These are phyloP conservation scores for Acmispon strigosus DNA, from an alignment of 306 rosid genomes.

Conservation along the genomic window DNA sequence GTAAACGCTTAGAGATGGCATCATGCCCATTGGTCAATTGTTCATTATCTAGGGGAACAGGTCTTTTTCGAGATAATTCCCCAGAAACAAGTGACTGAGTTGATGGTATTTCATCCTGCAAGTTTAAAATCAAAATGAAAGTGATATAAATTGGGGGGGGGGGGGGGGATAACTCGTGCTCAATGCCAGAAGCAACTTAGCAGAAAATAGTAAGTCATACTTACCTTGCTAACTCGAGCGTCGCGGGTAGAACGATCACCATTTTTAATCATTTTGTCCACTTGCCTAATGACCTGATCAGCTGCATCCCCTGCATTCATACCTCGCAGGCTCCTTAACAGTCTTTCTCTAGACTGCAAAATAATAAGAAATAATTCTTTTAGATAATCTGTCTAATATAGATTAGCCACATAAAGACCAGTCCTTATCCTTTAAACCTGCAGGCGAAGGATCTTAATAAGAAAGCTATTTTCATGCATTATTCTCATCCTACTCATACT, in stretches of 20 bases:
- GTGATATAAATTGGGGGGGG: not conserved
- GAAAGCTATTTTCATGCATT: not conserved
- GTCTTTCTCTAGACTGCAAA: slow-evolving; percentile 82
- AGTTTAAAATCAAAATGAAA: slow-evolving; percentile 15
- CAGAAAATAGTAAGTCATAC: not conserved
- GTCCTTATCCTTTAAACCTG: not conserved
- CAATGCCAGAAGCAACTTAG: slow-evolving; percentile 3
- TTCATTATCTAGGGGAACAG: slow-evolving; percentile 55
- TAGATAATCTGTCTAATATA: not conserved
- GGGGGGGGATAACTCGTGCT: not conserved
- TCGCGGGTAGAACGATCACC: slow-evolving; percentile 78
- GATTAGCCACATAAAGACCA: slow-evolving; percentile 1
- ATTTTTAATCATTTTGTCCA: slow-evolving; percentile 74
- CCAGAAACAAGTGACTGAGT: slow-evolving; percentile 52
- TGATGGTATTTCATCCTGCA: slow-evolving; percentile 68
- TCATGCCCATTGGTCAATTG: slow-evolving; percentile 67
- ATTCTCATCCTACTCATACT: not conserved
- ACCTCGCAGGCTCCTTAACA: slow-evolving; percentile 72
- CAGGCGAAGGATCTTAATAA: not conserved
- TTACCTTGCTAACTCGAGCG: slow-evolving; percentile 67
- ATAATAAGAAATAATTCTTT: slow-evolving; percentile 13
- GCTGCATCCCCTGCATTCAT: slow-evolving; percentile 96
- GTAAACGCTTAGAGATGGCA: slow-evolving; percentile 48
- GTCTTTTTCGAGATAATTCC: slow-evolving; percentile 65
- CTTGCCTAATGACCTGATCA: slow-evolving; percentile 93